phyloP scores from a whole-genome alignment of 1,284 basidiomycete species.

The Prillingera fragicola region DNA sequence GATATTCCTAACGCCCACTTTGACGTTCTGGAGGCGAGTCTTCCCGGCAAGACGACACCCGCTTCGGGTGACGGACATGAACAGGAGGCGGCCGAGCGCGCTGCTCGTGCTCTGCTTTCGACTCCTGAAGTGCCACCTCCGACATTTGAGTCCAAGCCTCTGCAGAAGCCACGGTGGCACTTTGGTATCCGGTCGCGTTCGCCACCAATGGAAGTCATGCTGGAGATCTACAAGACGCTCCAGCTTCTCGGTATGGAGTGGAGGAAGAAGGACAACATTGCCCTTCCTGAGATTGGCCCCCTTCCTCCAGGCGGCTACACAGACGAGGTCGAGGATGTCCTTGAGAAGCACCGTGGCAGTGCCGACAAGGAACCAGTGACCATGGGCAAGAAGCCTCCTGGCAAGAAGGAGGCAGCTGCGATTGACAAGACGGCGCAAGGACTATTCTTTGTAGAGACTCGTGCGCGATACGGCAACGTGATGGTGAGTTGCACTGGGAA shows the following conservation, averaged over 20 bases:
- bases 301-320: slow-evolving; percentile 35
- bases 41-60: slow-evolving; percentile 54
- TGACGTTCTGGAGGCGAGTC: slow-evolving; percentile 74
- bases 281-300: slow-evolving; percentile 61
- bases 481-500: slow-evolving; percentile 59
- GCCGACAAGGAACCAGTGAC: slow-evolving; percentile 25
- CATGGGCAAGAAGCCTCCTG: slow-evolving; percentile 36
- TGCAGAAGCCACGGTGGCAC: slow-evolving; percentile 75
- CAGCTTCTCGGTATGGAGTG: slow-evolving; percentile 96
- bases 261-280: slow-evolving; percentile 57
- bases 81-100: slow-evolving; percentile 39
- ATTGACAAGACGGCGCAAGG: slow-evolving; percentile 53
- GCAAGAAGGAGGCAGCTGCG: slow-evolving; percentile 48
- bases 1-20: slow-evolving; percentile 60
- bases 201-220: slow-evolving; percentile 98
- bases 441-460: slow-evolving; percentile 91
- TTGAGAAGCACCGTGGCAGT: slow-evolving; percentile 50
- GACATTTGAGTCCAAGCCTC: slow-evolving; percentile 30
- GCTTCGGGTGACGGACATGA: not conserved
- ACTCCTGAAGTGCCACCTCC: slow-evolving; percentile 12
- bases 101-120: slow-evolving; percentile 37
- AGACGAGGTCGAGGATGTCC: slow-evolving; percentile 38
- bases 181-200: slow-evolving; percentile 93
- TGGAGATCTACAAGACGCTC: slow-evolving; percentile 93
- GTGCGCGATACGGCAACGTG: slow-evolving; percentile 80